Evolutionary conservation across 805 yeast species (phyloP).

Genomic region (Saturnispora besseyi): DNA sequence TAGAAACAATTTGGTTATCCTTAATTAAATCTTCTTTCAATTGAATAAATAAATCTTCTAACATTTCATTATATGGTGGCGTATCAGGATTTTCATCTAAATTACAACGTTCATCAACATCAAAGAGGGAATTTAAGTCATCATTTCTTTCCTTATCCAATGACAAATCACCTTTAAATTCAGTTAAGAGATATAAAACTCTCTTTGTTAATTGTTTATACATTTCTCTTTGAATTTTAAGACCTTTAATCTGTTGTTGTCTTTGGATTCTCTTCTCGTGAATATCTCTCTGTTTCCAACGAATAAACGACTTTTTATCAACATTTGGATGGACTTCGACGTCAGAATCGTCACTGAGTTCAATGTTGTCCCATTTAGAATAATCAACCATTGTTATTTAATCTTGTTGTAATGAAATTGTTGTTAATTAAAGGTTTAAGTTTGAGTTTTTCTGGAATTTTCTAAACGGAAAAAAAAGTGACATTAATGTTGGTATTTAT

Average conservation of each 20-base stretch:
- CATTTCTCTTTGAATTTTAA: conserved; percentile 74
- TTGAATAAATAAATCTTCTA: conserved; percentile 80
- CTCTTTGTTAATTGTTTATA: conserved; percentile 65
- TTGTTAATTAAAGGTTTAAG: too few relatives aligned
- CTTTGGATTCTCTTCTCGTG: conserved; percentile 85
- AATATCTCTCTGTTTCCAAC: conserved; percentile 95
- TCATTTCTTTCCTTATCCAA: conserved; percentile 29
- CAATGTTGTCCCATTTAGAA: conserved; percentile 96
- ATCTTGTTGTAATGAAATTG: neutral
- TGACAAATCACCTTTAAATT: conserved; percentile 34
- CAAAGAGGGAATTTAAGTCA: conserved; percentile 44
- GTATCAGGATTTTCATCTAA: conserved; percentile 27
- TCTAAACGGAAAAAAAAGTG: too few relatives aligned
- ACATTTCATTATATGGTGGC: conserved; percentile 83
- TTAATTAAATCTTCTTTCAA: conserved; percentile 50
- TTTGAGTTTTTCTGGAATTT: too few relatives aligned
- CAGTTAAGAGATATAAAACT: conserved; percentile 51
- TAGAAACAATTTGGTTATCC: conserved; percentile 37
- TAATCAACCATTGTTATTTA: conserved; percentile 54
- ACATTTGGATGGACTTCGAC: conserved; percentile 97
- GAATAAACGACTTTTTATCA: conserved; percentile 83
- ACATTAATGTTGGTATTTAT: too few relatives aligned
- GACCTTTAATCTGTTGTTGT: conserved; percentile 64
- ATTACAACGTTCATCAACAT: conserved; percentile 45
- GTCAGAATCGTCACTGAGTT: conserved; percentile 93